phyloP scores from a whole-genome alignment of 345 rosid species.

The Anacardium occidentale region DNA sequence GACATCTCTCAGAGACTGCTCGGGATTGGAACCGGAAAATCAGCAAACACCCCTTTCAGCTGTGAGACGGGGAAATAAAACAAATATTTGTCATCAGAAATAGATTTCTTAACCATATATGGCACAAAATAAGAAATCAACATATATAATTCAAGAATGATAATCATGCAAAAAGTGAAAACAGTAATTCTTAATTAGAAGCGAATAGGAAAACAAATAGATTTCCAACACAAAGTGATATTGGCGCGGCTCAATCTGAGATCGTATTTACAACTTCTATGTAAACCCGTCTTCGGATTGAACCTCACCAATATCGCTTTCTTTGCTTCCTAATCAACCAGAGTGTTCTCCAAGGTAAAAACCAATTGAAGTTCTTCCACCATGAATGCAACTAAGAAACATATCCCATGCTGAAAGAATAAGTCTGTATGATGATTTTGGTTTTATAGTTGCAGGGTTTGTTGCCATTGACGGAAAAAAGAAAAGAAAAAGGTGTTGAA shows the following conservation, averaged over 20 bases:
- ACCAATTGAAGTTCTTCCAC: not conserved
- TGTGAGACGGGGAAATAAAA: not conserved
- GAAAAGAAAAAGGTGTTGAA: conserved; percentile 12
- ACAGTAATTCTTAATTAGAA: not conserved
- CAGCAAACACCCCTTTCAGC: not conserved
- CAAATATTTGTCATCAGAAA: too few species aligned
- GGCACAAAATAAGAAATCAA: too few species aligned
- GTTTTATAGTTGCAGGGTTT: conserved; percentile 15
- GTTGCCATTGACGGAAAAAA: conserved; percentile 20
- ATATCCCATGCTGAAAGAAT: not conserved
- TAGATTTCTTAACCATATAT: too few species aligned
- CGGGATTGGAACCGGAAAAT: not conserved
- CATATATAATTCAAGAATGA: not conserved
- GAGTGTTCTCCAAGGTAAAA: not conserved
- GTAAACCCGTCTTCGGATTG: conserved; percentile 91
- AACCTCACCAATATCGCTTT: conserved; percentile 95
- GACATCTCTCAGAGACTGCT: not conserved
- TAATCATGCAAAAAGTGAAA: not conserved
- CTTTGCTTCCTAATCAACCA: conserved; percentile 28
- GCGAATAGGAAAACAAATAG: conserved; percentile 19
- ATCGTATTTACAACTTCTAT: conserved; percentile 48
- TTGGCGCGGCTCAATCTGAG: conserved; percentile 99
- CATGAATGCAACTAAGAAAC: conserved; percentile 16
- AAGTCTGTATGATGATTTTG: not conserved
- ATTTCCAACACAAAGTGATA: conserved; percentile 54